Evolutionary conservation across 495 filamentous ascomycete genomes (phyloP), one percentile per base, ranked within the genome.

Genomic region (Recurvomyces mirabilis): DNA sequence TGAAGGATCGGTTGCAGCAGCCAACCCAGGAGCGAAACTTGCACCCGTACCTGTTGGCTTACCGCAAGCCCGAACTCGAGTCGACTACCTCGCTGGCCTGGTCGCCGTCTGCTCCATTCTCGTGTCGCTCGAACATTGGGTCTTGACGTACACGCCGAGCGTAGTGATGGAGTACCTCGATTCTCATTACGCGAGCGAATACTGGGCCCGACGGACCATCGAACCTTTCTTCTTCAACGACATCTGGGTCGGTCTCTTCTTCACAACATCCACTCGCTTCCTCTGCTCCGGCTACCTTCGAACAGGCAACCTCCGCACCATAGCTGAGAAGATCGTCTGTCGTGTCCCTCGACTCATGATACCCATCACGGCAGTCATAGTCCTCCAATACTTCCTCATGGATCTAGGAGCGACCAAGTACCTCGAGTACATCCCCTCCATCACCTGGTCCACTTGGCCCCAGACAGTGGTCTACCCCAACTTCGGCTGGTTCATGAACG

Each of bases 371-470:
- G 49, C 54, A 0, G 51, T 63, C 32, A 65, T 56, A 0, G 44
- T 67, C 25, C 43, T 67, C 4, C 56, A 67, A 39, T 68, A 68
- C 37, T 68, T 68, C 51, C 45, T 68, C n/a, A 62, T 67, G 26
- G 62, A 68, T 41, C 38, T 51, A 9, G 65, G 65, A 19, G 61
- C 58, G 5, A 57, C 54, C 9, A 55, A 53, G 11, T 68, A 58
- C 52, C 63, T 68, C 11, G 53, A 63, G 28, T 67, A 63, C 31
- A 47, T 66, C 7, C 61, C 64, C 14, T 65, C 62, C 4, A 51
- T 68, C 24, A 60, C 60, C 1, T 68, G 65, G 65, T 68, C 65
- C 4, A 59, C 56, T 18, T 68, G 65, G 65, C 65, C 65, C 9
- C 65, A 57, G 44, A 52, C 59, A n/a, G 45, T 49, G 0, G 43